Percentiles rank a stretch among this genome's conserved stretches.
phyloP scores from a whole-genome alignment of 75 land plant species.

The Pseudotsuga menziesii region DNA sequence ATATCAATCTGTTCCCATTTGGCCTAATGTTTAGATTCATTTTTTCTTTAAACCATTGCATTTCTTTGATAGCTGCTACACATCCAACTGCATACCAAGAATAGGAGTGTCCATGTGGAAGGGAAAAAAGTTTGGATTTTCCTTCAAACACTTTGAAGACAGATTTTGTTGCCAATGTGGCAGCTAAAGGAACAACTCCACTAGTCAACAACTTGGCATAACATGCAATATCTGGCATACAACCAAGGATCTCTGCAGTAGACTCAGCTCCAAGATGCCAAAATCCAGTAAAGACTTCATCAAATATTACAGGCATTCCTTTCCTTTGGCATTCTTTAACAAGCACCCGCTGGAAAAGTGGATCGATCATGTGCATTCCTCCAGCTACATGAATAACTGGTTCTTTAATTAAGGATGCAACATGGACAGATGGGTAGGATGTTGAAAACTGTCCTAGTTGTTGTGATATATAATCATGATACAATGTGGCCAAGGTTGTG shows the following conservation, averaged over 20 bases:
- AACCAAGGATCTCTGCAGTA: slow-evolving; percentile 65
- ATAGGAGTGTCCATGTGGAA: too few species aligned
- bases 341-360: slow-evolving; percentile 86
- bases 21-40: too few species aligned
- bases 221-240: slow-evolving; percentile 85
- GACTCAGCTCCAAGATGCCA: slow-evolving; percentile 93
- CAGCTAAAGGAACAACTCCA: slow-evolving; percentile 81
- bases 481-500: slow-evolving; percentile 47
- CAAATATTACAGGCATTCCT: slow-evolving; percentile 85
- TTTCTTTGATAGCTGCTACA: too few species aligned
- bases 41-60: too few species aligned
- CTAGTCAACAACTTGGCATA: slow-evolving; percentile 87
- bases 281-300: slow-evolving; percentile 92
- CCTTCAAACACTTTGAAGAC: slow-evolving; percentile 72
- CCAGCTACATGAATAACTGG: slow-evolving; percentile 93
- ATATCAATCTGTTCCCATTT: too few species aligned
- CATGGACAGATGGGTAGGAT: slow-evolving; percentile 9
- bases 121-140: slow-evolving; percentile 67
- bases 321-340: too few species aligned
- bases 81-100: too few species aligned
- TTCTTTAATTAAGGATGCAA: slow-evolving; percentile 83
- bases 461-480: slow-evolving; percentile 49
- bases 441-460: slow-evolving; percentile 27
- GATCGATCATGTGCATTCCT: slow-evolving; percentile 92
- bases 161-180: slow-evolving; percentile 64